These are phyloP conservation scores for Trichosporon inkin DNA, from an alignment of 1,284 basidiomycete species.

Conservation along the genomic window DNA sequence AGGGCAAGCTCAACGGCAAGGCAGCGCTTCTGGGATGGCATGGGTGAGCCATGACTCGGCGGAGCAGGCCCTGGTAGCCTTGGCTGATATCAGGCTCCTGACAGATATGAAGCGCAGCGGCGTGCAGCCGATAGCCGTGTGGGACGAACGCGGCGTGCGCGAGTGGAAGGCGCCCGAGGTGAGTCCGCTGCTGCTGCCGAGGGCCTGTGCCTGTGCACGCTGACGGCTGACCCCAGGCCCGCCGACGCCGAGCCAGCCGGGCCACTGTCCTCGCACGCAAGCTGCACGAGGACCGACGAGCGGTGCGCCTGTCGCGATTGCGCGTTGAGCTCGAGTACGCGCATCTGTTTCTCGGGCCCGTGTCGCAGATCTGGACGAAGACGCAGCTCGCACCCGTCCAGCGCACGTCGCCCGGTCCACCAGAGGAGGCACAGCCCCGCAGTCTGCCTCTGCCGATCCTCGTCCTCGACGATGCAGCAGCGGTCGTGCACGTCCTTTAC, in stretches of 20 bases:
- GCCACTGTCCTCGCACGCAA: slow-evolving; percentile 30
- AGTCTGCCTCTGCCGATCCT: too few species aligned
- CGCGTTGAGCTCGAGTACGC: slow-evolving; percentile 11
- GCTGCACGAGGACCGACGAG: slow-evolving; percentile 37
- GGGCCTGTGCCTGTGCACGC: background rate
- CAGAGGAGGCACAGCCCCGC: background rate
- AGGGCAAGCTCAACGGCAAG: slow-evolving; percentile 26
- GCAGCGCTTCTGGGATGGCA: slow-evolving; percentile 46
- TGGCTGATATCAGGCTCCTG: slow-evolving; percentile 36
- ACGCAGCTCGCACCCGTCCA: background rate
- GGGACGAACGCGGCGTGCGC: slow-evolving; percentile 45
- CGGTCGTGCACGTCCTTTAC: background rate
- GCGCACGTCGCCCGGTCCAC: background rate
- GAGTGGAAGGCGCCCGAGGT: slow-evolving; percentile 50
- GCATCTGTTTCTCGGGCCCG: background rate
- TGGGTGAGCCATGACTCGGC: slow-evolving; percentile 33
- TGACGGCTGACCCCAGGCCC: slow-evolving; percentile 14
- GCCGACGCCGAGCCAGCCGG: slow-evolving; percentile 22
- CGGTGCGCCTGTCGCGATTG: slow-evolving; percentile 21
- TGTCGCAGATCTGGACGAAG: slow-evolving; percentile 3
- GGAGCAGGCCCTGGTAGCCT: background rate
- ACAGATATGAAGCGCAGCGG: slow-evolving; percentile 35
- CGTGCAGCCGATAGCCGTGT: slow-evolving; percentile 44
- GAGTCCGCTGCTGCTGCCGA: slow-evolving; percentile 4
- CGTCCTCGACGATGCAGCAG: background rate